A percentile compares a stretch with the other conserved stretches of the same genome.
phyloP scores from a whole-genome alignment of 768 basidiomycete genomes.

The Tricholoma saponaceum region DNA sequence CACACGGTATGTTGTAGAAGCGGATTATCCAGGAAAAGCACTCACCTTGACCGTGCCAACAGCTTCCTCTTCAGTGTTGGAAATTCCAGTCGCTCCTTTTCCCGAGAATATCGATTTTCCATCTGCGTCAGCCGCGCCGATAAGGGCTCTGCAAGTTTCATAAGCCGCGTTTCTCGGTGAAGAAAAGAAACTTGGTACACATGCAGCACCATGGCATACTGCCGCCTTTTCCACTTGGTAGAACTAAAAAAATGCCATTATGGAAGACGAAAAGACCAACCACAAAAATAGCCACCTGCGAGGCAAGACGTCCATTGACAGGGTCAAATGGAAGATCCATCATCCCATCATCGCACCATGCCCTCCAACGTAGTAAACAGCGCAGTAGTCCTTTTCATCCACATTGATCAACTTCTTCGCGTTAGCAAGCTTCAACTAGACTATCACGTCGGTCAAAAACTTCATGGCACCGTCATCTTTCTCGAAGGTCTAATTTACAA shows the following conservation, averaged over 20 bases:
- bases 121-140: conserved; percentile 45
- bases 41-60: conserved; percentile 40
- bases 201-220: conserved; percentile 82
- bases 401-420: conserved; percentile 63
- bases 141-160: conserved; percentile 43
- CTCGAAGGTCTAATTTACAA: conserved; percentile 35
- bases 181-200: conserved; percentile 20
- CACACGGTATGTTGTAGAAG: neutral
- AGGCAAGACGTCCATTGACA: conserved; percentile 52
- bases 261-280: neutral
- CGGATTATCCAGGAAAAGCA: neutral
- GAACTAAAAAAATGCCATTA: conserved; percentile 41
- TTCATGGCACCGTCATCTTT: conserved; percentile 50
- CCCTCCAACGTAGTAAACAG: conserved; percentile 76
- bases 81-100: conserved; percentile 59
- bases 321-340: conserved; percentile 63
- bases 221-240: conserved; percentile 64
- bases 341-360: conserved; percentile 76
- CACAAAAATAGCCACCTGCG: conserved; percentile 36
- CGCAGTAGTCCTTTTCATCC: conserved; percentile 57
- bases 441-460: conserved; percentile 56
- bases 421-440: conserved; percentile 46
- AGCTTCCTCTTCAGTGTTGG: conserved; percentile 62
- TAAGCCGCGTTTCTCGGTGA: neutral
- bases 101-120: conserved; percentile 67